Evolutionary conservation across 2,329 filamentous ascomycete species (phyloP), one percentile per base, ranked within the genome.

Genomic region (Fusarium irregulare): DNA sequence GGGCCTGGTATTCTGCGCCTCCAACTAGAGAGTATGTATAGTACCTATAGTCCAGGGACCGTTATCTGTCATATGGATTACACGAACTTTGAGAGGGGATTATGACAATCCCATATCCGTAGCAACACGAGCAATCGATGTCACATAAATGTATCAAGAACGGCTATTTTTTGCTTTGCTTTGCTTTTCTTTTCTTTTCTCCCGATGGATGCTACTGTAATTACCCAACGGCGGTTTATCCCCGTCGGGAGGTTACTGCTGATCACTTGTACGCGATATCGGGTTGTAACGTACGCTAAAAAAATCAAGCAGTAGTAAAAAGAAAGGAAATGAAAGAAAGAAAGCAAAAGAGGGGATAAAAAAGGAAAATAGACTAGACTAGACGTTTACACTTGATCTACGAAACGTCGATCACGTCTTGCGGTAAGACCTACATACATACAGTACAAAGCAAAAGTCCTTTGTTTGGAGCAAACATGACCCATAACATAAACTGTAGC

Each of bases 221-320:
- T 37, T 37, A 37, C n/a, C 34, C 18, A 59, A 53, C 34, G 42
- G 44, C 25, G 30, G 20, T 54, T 50, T 50, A 28, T 65, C 64
- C 50, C 68, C 51, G 59, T 46, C 62, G 25, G 58, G 58, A 45
- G 30, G 45, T 42, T 42, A 30, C 23, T 8, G 59, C 44, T 56
- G 67, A 70, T 71, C 57, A 56, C 46, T 48, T 61, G 34, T 30
- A 71, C 23, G 56, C 51, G 51, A 59, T 55, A 46, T 45, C 56
- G 30, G 42, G 37, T 37, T 54, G 62, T 40, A 66, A 60, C 54
- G 42, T 44, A 12, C 45, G 56, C 40, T 47, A 57, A 37, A 37
- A 30, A 37, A 37, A 12, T 37, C 34, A 37, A 67, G 50, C 30
- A 11, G 27, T 21, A 28, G 16, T n/a, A n/a, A 37, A 28, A 48